A percentile compares a stretch with the other conserved stretches of the same genome.
phyloP scores from a whole-genome alignment of 2,329 filamentous ascomycete species.

The Colletotrichum gigasporum region DNA sequence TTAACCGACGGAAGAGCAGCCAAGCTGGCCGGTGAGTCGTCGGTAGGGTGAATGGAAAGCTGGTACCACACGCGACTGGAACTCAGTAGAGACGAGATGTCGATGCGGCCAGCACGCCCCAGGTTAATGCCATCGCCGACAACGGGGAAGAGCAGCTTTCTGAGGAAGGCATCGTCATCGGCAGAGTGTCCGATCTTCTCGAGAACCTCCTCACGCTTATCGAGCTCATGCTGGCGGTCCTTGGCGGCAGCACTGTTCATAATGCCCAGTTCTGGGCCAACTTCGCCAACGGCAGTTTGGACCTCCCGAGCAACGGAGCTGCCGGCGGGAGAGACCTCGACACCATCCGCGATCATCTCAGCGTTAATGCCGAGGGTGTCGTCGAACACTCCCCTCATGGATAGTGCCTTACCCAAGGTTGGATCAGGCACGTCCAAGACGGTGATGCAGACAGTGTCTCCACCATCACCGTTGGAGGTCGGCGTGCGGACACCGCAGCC shows the following conservation, averaged over 20 bases:
- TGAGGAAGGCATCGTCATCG: slow-evolving; percentile 84
- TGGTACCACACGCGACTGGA: slow-evolving; percentile 97
- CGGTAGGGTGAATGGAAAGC: slow-evolving; percentile 88
- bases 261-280: slow-evolving; percentile 82
- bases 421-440: slow-evolving; percentile 87
- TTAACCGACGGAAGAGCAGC: slow-evolving; percentile 76
- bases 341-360: slow-evolving; percentile 96
- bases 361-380: slow-evolving; percentile 92
- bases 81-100: slow-evolving; percentile 76
- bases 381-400: slow-evolving; percentile 91
- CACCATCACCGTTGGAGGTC: slow-evolving; percentile 74
- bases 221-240: slow-evolving; percentile 80
- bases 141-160: slow-evolving; percentile 81
- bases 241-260: slow-evolving; percentile 72
- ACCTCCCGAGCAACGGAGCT: slow-evolving; percentile 89
- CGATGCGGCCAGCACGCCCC: slow-evolving; percentile 81
- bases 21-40: slow-evolving; percentile 80
- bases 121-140: slow-evolving; percentile 82
- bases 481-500: slow-evolving; percentile 71
- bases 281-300: slow-evolving; percentile 80
- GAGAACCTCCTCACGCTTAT: slow-evolving; percentile 83
- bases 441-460: slow-evolving; percentile 88
- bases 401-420: slow-evolving; percentile 84
- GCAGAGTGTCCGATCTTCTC: slow-evolving; percentile 88
- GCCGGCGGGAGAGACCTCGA: slow-evolving; percentile 78